A percentile compares a stretch with the other conserved stretches of the same genome.
phyloP scores from a whole-genome alignment of 306 rosid genomes.

The Sicyos edulis region DNA sequence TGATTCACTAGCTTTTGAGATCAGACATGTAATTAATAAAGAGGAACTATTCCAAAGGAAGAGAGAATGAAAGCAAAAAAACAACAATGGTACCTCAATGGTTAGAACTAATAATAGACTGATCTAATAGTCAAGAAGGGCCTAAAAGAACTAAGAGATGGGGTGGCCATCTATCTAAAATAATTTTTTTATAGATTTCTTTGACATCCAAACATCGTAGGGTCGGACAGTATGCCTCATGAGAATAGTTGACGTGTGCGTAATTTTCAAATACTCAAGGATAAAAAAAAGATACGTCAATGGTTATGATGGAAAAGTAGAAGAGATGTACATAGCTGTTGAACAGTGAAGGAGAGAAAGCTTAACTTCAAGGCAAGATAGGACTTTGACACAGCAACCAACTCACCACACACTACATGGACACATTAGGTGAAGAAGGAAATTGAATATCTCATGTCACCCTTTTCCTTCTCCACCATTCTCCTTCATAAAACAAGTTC shows the following conservation, averaged over 20 bases:
- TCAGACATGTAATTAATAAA: not conserved
- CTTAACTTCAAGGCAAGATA: conserved; percentile 92
- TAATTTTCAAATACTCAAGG: no score
- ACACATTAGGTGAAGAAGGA: conserved; percentile 32
- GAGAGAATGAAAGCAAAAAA: not conserved
- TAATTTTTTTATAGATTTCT: no score
- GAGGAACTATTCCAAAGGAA: not conserved
- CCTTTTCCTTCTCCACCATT: not conserved
- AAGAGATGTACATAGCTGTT: conserved; percentile 41
- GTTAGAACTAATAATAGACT: no score
- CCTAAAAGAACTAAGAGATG: no score
- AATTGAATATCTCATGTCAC: conserved; percentile 11
- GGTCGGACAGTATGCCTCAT: no score
- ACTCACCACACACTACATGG: conserved; percentile 46
- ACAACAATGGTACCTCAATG: no score
- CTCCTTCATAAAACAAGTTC: conserved; percentile 28
- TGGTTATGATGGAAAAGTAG: not conserved
- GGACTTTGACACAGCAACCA: conserved; percentile 57
- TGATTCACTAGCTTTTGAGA: not conserved
- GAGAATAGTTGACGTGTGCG: no score
- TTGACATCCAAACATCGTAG: no score
- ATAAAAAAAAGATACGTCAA: not conserved
- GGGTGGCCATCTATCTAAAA: no score
- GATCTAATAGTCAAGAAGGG: no score
- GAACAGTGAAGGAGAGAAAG: conserved; percentile 42